A percentile compares a stretch with the other conserved stretches of the same genome.
Conservation (phyloP, 345 rosid species). For the Syzygium grande region DNA sequence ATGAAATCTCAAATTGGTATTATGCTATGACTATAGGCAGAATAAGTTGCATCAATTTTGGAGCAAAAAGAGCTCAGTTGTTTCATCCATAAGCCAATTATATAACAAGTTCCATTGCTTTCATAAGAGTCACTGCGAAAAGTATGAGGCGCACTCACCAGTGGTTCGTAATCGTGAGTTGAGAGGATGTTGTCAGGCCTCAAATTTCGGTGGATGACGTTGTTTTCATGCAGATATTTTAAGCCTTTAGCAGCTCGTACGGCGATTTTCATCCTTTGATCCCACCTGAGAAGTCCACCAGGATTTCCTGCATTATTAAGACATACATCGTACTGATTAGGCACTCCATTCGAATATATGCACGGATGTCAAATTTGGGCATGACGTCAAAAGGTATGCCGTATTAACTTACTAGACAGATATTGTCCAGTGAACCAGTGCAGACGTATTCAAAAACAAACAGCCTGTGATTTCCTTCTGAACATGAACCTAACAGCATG, state of each 20-base stretch:
- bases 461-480: conserved; percentile 41
- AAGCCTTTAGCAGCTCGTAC: conserved; percentile 45
- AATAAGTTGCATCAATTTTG: neutral
- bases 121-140: neutral
- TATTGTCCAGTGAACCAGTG: conserved; percentile 45
- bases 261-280: conserved; percentile 48
- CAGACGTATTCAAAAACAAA: conserved; percentile 61
- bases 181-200: conserved; percentile 59
- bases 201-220: conserved; percentile 46
- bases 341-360: neutral
- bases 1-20: neutral
- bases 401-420: conserved; percentile 36
- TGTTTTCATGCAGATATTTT: conserved; percentile 43
- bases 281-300: conserved; percentile 33
- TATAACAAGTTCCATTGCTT: neutral
- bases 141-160: conserved; percentile 21
- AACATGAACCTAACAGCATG: conserved; percentile 51
- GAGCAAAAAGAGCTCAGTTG: neutral
- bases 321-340: neutral
- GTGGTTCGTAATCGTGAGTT: conserved; percentile 39
- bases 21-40: neutral
- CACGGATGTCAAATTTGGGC: neutral
- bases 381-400: neutral
- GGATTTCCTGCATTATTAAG: conserved; percentile 32
- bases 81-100: neutral